A percentile compares a stretch with the other conserved stretches of the same genome.
These are phyloP conservation scores for Gypsophila paniculata DNA, from an alignment of 179 eudicot species.

Conservation along the genomic window DNA sequence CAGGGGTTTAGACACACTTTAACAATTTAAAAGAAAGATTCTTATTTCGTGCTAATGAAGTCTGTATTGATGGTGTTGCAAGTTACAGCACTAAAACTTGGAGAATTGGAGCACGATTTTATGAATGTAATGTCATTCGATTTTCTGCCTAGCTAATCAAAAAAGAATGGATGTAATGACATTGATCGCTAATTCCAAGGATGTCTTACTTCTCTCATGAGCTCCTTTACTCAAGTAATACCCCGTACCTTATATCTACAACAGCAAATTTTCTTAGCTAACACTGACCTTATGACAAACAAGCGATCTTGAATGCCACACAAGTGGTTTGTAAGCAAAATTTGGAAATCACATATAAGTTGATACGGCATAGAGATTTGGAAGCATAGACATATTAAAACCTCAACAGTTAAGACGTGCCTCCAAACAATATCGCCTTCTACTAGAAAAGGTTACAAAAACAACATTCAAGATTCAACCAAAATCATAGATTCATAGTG, in stretches of 20 bases:
- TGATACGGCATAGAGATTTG: not conserved
- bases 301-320: not conserved
- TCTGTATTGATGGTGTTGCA: not conserved
- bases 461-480: conserved; percentile 1
- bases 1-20: not conserved
- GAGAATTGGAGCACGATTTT: not conserved
- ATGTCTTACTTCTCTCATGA: not conserved
- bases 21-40: not conserved
- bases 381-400: not conserved
- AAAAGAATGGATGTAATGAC: not conserved
- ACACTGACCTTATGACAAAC: not conserved
- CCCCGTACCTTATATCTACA: not conserved
- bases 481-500: not conserved
- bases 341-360: not conserved
- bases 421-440: not conserved
- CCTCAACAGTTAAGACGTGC: not conserved
- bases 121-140: not conserved
- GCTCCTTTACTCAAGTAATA: not conserved
- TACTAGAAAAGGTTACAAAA: not conserved
- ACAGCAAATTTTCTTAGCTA: not conserved
- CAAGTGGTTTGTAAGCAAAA: not conserved
- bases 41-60: not conserved
- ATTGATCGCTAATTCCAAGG: not conserved
- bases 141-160: too few species aligned
- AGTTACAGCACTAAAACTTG: not conserved